Evolutionary conservation across 2,329 filamentous ascomycete genomes (phyloP).

Genomic region (Blumeriella jaapii): DNA sequence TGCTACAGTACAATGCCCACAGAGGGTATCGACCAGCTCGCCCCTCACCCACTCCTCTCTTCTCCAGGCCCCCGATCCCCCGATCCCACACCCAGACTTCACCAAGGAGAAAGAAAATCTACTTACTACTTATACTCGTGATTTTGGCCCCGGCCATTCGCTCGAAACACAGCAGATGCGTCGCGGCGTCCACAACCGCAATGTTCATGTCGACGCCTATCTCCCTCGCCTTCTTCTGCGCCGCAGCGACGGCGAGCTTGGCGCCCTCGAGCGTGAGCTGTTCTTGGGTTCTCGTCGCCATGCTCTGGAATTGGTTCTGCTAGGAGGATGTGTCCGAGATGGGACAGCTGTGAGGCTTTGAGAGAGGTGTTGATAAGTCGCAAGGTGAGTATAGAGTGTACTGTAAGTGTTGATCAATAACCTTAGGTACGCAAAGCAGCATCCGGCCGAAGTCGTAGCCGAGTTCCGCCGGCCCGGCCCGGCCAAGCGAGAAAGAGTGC

Average conservation of each 20-base stretch:
- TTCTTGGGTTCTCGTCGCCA: constrained; percentile 16
- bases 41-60: constrained; percentile 3
- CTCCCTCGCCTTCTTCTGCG: constrained; percentile 17
- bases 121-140: constrained; percentile 17
- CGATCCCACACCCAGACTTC: not conserved
- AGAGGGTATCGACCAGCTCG: not conserved
- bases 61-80: not conserved
- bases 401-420: no score
- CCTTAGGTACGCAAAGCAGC: no score
- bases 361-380: no score
- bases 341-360: no score
- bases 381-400: no score
- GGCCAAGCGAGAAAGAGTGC: no score
- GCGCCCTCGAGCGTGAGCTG: constrained; percentile 21
- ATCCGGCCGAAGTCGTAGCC: no score
- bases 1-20: constrained; percentile 2
- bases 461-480: no score
- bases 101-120: not conserved
- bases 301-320: no score
- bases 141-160: constrained; percentile 22
- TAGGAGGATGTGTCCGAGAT: no score
- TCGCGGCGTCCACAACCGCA: constrained; percentile 22
- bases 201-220: constrained; percentile 23
- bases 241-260: constrained; percentile 19
- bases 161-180: constrained; percentile 20